These are phyloP conservation scores for Beauveria bassiana DNA, from an alignment of 2,329 filamentous ascomycete genomes.

Conservation along the genomic window DNA sequence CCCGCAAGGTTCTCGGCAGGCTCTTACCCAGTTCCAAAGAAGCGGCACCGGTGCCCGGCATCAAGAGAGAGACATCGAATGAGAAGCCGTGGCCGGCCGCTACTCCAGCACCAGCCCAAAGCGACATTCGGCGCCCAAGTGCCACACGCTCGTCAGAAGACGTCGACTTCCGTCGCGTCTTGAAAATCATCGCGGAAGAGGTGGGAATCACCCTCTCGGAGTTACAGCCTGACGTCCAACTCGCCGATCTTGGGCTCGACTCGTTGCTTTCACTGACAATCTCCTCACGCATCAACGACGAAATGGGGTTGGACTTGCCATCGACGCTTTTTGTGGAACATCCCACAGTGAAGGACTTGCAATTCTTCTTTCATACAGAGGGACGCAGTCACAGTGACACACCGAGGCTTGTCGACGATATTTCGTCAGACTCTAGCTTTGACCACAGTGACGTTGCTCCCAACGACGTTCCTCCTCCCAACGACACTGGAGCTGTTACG, in stretches of 20 bases:
- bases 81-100: neutral
- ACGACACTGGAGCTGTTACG: neutral
- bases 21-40: constrained; percentile 41
- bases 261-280: neutral
- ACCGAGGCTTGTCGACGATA: neutral
- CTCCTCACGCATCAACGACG: neutral
- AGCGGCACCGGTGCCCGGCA: neutral
- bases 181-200: neutral
- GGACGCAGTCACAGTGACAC: neutral
- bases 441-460: neutral
- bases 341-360: neutral
- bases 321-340: neutral
- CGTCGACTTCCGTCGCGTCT: neutral
- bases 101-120: neutral
- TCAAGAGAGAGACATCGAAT: neutral
- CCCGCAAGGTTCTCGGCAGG: constrained; percentile 57
- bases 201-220: neutral
- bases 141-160: neutral
- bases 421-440: neutral
- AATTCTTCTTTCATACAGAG: neutral
- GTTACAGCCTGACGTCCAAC: neutral
- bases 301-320: neutral
- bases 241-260: neutral
- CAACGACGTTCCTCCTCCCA: neutral
- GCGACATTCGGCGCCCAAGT: neutral